phyloP scores from a whole-genome alignment of 2,329 filamentous ascomycete species.

The Colletotrichum simmondsii region DNA sequence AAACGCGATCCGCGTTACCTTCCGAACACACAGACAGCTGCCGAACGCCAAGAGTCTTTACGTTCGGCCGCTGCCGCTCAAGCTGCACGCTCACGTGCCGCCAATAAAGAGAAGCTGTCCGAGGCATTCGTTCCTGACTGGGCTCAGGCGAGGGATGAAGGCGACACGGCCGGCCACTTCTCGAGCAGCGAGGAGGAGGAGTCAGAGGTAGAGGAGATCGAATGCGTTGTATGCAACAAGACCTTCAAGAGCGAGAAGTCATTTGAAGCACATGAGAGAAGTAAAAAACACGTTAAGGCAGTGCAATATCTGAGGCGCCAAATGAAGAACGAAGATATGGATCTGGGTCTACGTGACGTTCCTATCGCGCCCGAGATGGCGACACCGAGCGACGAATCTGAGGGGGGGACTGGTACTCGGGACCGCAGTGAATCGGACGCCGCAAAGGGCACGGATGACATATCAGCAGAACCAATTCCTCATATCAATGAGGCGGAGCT shows the following conservation, averaged over 20 bases:
- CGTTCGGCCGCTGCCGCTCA: conserved; percentile 85
- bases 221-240: conserved; percentile 83
- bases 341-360: conserved; percentile 51
- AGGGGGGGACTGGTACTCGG: conserved; percentile 2
- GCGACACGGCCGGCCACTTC: conserved; percentile 62
- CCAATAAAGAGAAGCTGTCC: conserved; percentile 79
- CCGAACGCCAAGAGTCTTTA: conserved; percentile 81
- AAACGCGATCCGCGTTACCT: conserved; percentile 91
- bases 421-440: not conserved
- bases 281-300: conserved; percentile 94
- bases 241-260: conserved; percentile 93
- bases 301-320: conserved; percentile 82
- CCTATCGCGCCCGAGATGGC: not conserved
- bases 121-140: conserved; percentile 78
- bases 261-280: conserved; percentile 90
- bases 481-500: not conserved
- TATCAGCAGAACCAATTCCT: not conserved
- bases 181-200: conserved; percentile 65
- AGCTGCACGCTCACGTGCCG: conserved; percentile 83
- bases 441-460: not conserved
- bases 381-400: conserved; percentile 5
- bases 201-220: conserved; percentile 69
- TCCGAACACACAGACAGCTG: conserved; percentile 80
- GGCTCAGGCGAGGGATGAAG: conserved; percentile 70
- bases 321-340: conserved; percentile 83